Evolutionary conservation across 1,284 basidiomycete species (phyloP).

Genomic region (Exobasidium rhododendri): DNA sequence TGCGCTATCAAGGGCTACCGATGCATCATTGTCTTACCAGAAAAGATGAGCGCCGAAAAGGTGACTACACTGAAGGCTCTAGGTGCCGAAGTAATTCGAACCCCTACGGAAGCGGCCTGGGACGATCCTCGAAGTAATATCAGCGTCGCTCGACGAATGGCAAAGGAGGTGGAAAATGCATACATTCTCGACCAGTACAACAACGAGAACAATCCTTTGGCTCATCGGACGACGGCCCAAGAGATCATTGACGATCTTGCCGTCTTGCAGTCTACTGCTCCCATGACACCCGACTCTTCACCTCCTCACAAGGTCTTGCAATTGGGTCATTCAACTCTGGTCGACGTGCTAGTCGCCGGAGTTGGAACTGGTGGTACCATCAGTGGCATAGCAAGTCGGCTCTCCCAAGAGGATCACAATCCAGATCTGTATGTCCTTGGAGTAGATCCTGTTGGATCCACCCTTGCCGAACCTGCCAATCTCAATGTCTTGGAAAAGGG

Average conservation of each 20-base stretch:
- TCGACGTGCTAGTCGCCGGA: slow-evolving; percentile 80
- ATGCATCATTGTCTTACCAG: slow-evolving; percentile 80
- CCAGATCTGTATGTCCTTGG: slow-evolving; percentile 64
- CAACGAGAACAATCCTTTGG: slow-evolving; percentile 62
- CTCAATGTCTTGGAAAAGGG: slow-evolving; percentile 63
- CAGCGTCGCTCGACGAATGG: slow-evolving; percentile 76
- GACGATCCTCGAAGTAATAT: slow-evolving; percentile 83
- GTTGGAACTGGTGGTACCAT: slow-evolving; percentile 94
- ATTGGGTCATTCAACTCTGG: slow-evolving; percentile 47
- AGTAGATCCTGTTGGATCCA: slow-evolving; percentile 88
- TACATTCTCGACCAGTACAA: slow-evolving; percentile 88
- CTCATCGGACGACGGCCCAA: slow-evolving; percentile 43
- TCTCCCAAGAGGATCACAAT: slow-evolving; percentile 58
- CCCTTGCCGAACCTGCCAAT: slow-evolving; percentile 70
- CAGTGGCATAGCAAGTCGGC: slow-evolving; percentile 76
- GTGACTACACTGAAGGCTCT: slow-evolving; percentile 84
- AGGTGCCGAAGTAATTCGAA: slow-evolving; percentile 89
- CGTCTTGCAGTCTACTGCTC: slow-evolving; percentile 17
- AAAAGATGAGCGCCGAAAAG: slow-evolving; percentile 97
- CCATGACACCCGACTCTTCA: slow-evolving; percentile 34
- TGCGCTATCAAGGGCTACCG: slow-evolving; percentile 80
- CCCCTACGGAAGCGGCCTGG: slow-evolving; percentile 83
- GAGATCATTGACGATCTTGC: slow-evolving; percentile 69
- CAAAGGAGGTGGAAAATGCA: slow-evolving; percentile 74
- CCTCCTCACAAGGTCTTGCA: slow-evolving; percentile 51